These are phyloP conservation scores for Chrysosporium queenslandicum DNA, from an alignment of 2,329 filamentous ascomycete species.

Conservation along the genomic window DNA sequence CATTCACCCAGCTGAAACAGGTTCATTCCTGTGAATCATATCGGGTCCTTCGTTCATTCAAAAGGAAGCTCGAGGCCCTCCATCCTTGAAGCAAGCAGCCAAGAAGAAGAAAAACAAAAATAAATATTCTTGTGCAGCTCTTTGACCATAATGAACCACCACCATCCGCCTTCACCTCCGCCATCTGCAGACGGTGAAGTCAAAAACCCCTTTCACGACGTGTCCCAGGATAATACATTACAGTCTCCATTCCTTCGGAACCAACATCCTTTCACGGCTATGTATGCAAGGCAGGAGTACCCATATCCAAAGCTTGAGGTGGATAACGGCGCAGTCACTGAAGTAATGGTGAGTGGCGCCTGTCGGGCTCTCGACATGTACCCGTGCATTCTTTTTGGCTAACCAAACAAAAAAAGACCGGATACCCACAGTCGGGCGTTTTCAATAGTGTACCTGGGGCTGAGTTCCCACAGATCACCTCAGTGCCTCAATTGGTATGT, in stretches of 20 bases:
- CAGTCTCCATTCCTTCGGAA: conserved; percentile 8
- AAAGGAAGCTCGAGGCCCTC: conserved; percentile 6
- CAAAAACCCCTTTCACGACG: conserved; percentile 7
- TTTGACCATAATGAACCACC: conserved; percentile 16
- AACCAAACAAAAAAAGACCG: conserved; percentile 6
- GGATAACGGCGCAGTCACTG: conserved; percentile 1
- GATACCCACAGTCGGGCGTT: conserved; percentile 2
- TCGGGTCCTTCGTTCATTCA: neutral
- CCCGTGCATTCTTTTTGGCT: neutral
- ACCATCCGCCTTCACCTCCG: conserved; percentile 17
- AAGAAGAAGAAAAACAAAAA: neutral
- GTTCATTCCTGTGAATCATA: neutral
- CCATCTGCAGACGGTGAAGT: conserved; percentile 16
- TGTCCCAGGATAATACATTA: conserved; percentile 9
- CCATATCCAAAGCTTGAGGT: conserved; percentile 7
- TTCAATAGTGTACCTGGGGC: conserved; percentile 11
- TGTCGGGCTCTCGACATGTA: neutral
- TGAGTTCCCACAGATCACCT: conserved; percentile 10
- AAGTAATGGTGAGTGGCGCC: conserved; percentile 3
- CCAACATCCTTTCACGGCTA: conserved; percentile 6
- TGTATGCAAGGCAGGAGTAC: conserved; percentile 10
- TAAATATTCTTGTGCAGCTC: neutral
- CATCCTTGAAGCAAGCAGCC: neutral
- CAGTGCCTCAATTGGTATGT: conserved; percentile 13
- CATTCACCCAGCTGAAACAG: neutral